A percentile compares a stretch with the other conserved stretches of the same genome.
Evolutionary conservation across 2,329 filamentous ascomycete genomes (phyloP).

Genomic region (Cercospora nicotianae): DNA sequence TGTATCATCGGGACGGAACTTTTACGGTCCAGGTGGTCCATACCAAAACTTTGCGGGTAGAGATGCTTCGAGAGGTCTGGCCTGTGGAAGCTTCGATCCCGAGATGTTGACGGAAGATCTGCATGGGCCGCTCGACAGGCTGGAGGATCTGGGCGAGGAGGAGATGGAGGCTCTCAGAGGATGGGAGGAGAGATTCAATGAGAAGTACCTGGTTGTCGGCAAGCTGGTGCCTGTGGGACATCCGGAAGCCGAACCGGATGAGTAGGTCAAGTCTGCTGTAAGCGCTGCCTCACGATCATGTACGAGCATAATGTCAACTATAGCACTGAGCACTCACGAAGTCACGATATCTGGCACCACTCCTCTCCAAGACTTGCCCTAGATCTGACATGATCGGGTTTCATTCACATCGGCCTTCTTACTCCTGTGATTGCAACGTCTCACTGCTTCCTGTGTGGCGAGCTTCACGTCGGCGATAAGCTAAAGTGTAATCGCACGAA

Average conservation of each 20-base stretch:
- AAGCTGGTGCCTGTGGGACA: constrained; percentile 69
- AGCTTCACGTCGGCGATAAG: not conserved
- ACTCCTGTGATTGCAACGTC: not conserved
- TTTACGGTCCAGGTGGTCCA: constrained; percentile 92
- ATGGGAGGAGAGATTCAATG: constrained; percentile 90
- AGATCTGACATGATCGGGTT: not conserved
- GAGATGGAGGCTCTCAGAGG: constrained; percentile 80
- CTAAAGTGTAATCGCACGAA: not conserved
- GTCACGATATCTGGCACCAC: not conserved
- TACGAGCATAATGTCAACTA: not conserved
- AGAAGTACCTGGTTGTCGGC: constrained; percentile 96
- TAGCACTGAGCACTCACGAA: not conserved
- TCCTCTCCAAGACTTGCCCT: not conserved
- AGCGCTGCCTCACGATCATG: not conserved
- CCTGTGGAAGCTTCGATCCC: constrained; percentile 88
- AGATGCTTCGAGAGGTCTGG: constrained; percentile 84
- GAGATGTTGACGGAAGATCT: constrained; percentile 93
- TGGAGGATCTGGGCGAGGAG: constrained; percentile 69
- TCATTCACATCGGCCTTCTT: not conserved
- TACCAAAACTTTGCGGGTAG: constrained; percentile 96
- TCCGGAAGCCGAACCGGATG: constrained; percentile 51
- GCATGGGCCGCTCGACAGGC: constrained; percentile 74
- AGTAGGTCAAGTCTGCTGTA: constrained; percentile 8
- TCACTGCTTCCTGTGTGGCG: not conserved
- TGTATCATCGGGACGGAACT: constrained; percentile 80